Base-by-base conservation (phyloP, 495 filamentous ascomycete genomes). In the Aspergillus sclerotioniger region DNA sequence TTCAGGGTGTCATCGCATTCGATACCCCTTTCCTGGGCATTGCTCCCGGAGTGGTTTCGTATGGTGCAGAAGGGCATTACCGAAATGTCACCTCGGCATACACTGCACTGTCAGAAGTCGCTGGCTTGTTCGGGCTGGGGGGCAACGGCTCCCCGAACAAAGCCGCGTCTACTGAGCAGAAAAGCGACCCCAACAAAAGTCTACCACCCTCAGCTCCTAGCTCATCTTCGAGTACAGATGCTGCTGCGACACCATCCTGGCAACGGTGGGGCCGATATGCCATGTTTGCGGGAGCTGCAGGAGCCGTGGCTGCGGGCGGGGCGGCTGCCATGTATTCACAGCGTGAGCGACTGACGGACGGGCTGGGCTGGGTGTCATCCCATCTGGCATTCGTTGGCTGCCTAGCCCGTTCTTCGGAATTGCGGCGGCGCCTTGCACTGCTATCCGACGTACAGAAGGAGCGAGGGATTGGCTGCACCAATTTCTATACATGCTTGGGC, bases 371-470 rank as follows among this genome's bases (percentile, higher is more conserved):
- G 92, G 89, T 89, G 15, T 85, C 87, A 9, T 91, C 88, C 15
- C 95, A 98, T 74, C 84, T 98, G n/a, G 91, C 92, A 68, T 98
- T 98, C 63, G 87, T 98, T 2, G 92, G 92, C 1, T 93, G 90
- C 65, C 80, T 98, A 3, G 86, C 88, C 57, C 84, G 90, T 20
- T 82, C 81, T 8, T 84, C 89, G 53, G 92, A 96, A 61, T 72
- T 98, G 32, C 82, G 84, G 44, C 78, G 80, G 57, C 83, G 94
- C 6, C 75, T 95, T 20, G 69, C 44, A 3, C 61, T 59, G 1
- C 76, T 91, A 66, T 75, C 81, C 13, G 72, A 73, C n/a, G 70
- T 92, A 9, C 77, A 83, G 37, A 66, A 68, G 54, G 77, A 77
- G 39, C 71, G 75, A 16, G 73, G 78, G 8, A 80, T 96, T 31